Base-by-base conservation (phyloP, 129 eudicot genomes). In the Dittrichia graveolens region DNA sequence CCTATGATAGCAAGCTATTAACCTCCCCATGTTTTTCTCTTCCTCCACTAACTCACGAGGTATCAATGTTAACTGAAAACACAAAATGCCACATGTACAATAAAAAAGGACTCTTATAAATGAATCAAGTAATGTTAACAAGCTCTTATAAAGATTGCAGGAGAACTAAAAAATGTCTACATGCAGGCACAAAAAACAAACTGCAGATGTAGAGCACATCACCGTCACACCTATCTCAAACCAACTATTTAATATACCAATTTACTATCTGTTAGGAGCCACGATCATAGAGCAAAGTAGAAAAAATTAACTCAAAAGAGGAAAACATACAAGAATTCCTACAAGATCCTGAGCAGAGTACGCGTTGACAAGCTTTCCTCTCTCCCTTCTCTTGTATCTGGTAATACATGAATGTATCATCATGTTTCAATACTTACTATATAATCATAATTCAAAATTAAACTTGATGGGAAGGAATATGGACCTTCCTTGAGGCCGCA, bases 401-500 rank as follows among this genome's bases (percentile, higher is more conserved):
- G 67, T 60, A 37, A 14, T 69, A 59, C 11, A 11, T 6, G 15
- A 61, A 57, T 46, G 47, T 16, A 40, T 35, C 56, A 31, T 13
- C 18, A 78, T 46, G 47, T 5, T 66, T 67, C 16, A 78, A 40
- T 54, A 49, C 58, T 40, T 0, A n/a, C n/a, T n/a, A 31, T 45
- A 61, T 4, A 41, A 60, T 46, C 54, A 44, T 43, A 41, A 11
- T 18, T 47, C 8, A 16, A n/a, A 49, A 35, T 12, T 61, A 15
- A 67, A 66, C 68, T 67, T 3, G 4, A 13, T 3, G 40, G n/a
- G 39, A 4, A 49, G 47, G 37, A 39, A 14, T 24, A 77, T 73
- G 45, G 9, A 94, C 99, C 97, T 90, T 82, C 96, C 96, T 77
- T 86, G 93, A 3, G 97, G 96, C 35, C 91, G 83, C 11, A 96